Conservation (phyloP, 1,284 basidiomycete genomes). For the Pseudozyma tsukubaensis region DNA sequence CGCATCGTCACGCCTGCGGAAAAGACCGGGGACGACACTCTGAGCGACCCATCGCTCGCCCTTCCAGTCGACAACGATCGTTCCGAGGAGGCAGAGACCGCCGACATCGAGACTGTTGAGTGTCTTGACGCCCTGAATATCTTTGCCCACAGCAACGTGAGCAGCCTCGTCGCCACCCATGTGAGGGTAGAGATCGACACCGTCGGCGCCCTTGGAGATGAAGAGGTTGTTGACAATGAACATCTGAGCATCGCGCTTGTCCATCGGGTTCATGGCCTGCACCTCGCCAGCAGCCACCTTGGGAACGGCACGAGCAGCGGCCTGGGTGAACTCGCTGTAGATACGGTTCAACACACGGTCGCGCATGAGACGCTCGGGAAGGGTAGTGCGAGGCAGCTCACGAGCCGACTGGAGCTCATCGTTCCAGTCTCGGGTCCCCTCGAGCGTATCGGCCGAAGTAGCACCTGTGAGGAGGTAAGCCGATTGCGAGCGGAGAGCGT, state of each 20-base stretch:
- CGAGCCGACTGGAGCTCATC: constrained; percentile 74
- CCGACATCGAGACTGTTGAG: constrained; percentile 73
- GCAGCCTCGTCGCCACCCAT: constrained; percentile 74
- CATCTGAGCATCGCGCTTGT: constrained; percentile 73
- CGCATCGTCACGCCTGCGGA: constrained; percentile 69
- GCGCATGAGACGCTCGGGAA: constrained; percentile 72
- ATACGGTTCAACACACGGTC: constrained; percentile 73
- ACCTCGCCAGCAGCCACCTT: constrained; percentile 72
- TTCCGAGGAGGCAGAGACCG: constrained; percentile 68
- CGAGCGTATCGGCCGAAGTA: constrained; percentile 71
- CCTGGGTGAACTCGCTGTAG: constrained; percentile 73
- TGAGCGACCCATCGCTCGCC: constrained; percentile 75
- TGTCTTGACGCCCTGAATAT: constrained; percentile 72
- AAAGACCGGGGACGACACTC: constrained; percentile 74
- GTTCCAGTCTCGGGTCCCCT: constrained; percentile 74
- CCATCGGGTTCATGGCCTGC: constrained; percentile 74
- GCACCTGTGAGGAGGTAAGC: constrained; percentile 74
- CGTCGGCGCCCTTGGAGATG: constrained; percentile 74
- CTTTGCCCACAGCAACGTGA: constrained; percentile 73
- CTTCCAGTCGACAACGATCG: constrained; percentile 73
- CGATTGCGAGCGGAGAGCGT: constrained; percentile 73
- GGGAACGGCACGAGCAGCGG: constrained; percentile 72
- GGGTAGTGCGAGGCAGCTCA: constrained; percentile 72
- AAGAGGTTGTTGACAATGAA: constrained; percentile 74
- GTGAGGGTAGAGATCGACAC: constrained; percentile 73